Evolutionary conservation across 805 yeast genomes (phyloP), one percentile per base, ranked within the genome.

Genomic region (Ascoidea asiatica): DNA sequence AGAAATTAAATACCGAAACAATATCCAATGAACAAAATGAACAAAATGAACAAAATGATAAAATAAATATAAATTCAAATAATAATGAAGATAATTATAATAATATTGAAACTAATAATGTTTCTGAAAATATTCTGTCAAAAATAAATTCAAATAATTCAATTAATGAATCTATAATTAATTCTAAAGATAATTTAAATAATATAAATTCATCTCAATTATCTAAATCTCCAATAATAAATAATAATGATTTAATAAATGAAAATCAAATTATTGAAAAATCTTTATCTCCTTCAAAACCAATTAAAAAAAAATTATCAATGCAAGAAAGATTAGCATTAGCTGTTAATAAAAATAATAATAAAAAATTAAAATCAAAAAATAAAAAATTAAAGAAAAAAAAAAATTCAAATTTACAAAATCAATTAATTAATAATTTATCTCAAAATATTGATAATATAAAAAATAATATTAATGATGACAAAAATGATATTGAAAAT

Each of bases 271-370:
- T 60, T 18, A 17, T 49, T n/a, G 29, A 53, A 45, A 58, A 43
- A 49, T 53, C 44, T 54, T 1, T 36, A 41, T 13, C 50, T 4
- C 21, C 21, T 11, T 8, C 39, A 19, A 13, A 19, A 8, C 22
- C 11, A 22, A 60, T 68, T 23, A 70, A 67, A 51, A 81, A 81
- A 57, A 68, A 89, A 49, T 63, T 85, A 18, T 79, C 95, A 0
- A 66, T 90, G 52, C 94, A 86, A 54, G 95, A 89, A 54, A 69
- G 97, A 48, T 67, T 89, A 43, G 94, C 92, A 1, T 61, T 78
- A 49, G 96, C 96, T 1, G 87, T 95, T 5, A 69, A 73, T 46
- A 66, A 66, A 13, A 66, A 66, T 29, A 60, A 58, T 43, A 64
- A 60, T 40, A 53, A 50, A 42, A 45, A 49, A 20, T 49, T 54